Evolutionary conservation across 2,329 filamentous ascomycete species (phyloP).

Genomic region (Ambrosiella xylebori): DNA sequence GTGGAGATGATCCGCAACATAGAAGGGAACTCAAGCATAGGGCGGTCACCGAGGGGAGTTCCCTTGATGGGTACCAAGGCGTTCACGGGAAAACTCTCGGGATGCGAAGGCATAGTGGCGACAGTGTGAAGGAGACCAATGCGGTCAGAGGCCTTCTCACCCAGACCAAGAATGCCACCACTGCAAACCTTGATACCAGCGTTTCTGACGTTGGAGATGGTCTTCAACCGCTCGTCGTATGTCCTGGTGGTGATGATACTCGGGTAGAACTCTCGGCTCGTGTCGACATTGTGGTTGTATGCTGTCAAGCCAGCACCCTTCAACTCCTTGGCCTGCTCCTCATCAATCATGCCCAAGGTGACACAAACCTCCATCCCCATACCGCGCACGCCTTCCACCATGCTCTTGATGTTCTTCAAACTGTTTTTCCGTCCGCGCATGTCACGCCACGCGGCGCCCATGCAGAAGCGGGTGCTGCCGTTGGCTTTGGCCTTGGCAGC

Average conservation of each 20-base stretch:
- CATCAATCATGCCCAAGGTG: conserved; percentile 86
- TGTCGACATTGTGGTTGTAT: conserved; percentile 92
- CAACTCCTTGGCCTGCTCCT: conserved; percentile 60
- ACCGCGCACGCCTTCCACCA: conserved; percentile 64
- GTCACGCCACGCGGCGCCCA: conserved; percentile 87
- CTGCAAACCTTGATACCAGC: conserved; percentile 84
- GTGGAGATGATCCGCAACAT: conserved; percentile 72
- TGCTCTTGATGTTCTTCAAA: conserved; percentile 67
- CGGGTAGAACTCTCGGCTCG: conserved; percentile 75
- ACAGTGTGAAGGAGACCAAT: conserved; percentile 73
- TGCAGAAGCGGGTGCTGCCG: conserved; percentile 82
- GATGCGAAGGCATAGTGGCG: conserved; percentile 61
- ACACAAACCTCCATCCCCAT: conserved; percentile 86
- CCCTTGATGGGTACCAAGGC: conserved; percentile 81
- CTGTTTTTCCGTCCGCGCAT: conserved; percentile 81
- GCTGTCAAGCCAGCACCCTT: conserved; percentile 73
- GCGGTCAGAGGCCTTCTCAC: conserved; percentile 62
- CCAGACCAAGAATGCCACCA: conserved; percentile 72
- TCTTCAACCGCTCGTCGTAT: conserved; percentile 74
- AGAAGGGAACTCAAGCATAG: conserved; percentile 57
- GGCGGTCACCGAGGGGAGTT: conserved; percentile 61
- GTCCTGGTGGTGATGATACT: conserved; percentile 68
- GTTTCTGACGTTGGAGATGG: conserved; percentile 61
- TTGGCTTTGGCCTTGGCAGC: conserved; percentile 64
- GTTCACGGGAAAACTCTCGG: conserved; percentile 83